phyloP scores from a whole-genome alignment of 768 basidiomycete genomes.

The Tephrocybe rancida region DNA sequence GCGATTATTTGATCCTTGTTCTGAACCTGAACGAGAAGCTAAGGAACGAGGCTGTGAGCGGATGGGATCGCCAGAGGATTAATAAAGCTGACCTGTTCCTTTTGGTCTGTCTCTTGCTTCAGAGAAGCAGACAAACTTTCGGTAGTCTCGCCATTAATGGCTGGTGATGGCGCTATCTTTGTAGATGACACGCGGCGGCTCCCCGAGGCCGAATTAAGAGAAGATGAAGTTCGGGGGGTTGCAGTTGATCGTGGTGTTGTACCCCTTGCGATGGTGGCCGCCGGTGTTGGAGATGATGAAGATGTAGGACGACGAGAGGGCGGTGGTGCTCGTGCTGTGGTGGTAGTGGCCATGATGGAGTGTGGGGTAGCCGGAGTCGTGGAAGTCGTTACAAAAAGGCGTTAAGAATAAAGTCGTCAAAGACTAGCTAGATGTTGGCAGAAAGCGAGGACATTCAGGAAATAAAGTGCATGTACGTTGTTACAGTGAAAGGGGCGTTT shows the following conservation, averaged over 20 bases:
- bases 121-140: conserved; percentile 64
- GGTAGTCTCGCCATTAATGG: conserved; percentile 46
- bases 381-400: conserved; percentile 1
- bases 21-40: conserved; percentile 80
- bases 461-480: neutral
- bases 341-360: conserved; percentile 46
- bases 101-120: conserved; percentile 78
- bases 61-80: neutral
- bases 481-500: conserved; percentile 1
- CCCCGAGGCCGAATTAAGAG: conserved; percentile 46
- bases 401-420: neutral
- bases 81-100: conserved; percentile 64
- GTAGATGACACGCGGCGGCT: conserved; percentile 50
- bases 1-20: conserved; percentile 75
- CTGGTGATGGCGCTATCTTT: conserved; percentile 44
- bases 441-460: conserved; percentile 7
- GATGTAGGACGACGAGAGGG: conserved; percentile 48
- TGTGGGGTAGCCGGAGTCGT: conserved; percentile 1
- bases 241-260: conserved; percentile 69
- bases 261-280: conserved; percentile 50
- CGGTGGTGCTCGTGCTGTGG: conserved; percentile 48
- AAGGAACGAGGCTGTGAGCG: conserved; percentile 9
- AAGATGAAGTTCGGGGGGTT: conserved; percentile 55
- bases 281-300: conserved; percentile 39
- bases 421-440: neutral